Base-by-base conservation (phyloP, 169 alveolate species). In the Plasmodium malariae region DNA sequence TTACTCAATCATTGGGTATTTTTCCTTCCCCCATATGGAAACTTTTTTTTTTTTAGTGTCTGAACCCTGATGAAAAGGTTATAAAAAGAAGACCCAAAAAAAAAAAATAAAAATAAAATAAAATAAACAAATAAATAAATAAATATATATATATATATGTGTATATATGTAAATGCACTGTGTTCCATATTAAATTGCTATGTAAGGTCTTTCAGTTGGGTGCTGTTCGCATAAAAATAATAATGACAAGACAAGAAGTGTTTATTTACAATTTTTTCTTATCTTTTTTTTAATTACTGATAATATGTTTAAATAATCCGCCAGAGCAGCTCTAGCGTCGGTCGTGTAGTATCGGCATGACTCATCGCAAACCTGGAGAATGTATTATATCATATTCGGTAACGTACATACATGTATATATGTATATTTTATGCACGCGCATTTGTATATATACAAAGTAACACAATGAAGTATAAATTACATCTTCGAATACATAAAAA, bases 1-100 rank as follows among this genome's bases (percentile, higher is more conserved):
- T 69, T 76, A 76, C 88, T 76, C 76, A 76, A 76, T 26, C 88
- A 76, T 76, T 34, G 88, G 88, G 12, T 76, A 76, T 59, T 76
- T 76, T 19, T 76, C 88, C 51, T 76, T 76, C 21, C 88, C 88
- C 88, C 88, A 76, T 60, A 76, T 76, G 36, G 88, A 76, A 14
- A 76, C 88, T 34, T 76, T 76, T 49, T 76, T 76, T 49, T 62
- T 76, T 54, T 76, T 48, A 0, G 68, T 59, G 30, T 76, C 88
- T 67, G 88, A 40, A 26, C 88, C 88, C 88, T 76, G 17, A 24
- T 28, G 2, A 57, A 59, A 21, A 14, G 14, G 40, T 11, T 24
- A 12, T 26, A 40, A 26, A 59, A 57, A 54, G 32, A 30, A 57
- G 6, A 48, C 17, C 11, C 26, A 45, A 43, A 69, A 45, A 67